These are phyloP conservation scores for Madurella fahalii DNA, from an alignment of 2,329 filamentous ascomycete species.

Conservation along the genomic window DNA sequence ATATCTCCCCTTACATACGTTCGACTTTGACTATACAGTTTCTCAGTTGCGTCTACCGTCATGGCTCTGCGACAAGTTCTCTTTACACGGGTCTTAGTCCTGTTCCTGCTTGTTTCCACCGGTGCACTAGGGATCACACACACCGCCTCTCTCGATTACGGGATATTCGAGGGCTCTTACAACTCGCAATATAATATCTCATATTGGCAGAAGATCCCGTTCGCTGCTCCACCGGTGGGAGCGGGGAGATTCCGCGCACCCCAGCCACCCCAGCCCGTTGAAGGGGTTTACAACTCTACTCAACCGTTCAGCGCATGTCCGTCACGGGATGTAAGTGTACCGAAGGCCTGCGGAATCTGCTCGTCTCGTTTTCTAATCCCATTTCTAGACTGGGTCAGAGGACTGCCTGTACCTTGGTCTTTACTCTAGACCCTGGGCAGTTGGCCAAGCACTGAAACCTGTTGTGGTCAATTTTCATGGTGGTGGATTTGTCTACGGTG, in stretches of 20 bases:
- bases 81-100: too few species aligned
- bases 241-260: slow-evolving; percentile 57
- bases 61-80: too few species aligned
- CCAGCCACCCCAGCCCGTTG: slow-evolving; percentile 48
- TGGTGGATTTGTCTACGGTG: slow-evolving; percentile 57
- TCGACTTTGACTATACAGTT: too few species aligned
- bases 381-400: slow-evolving; percentile 48
- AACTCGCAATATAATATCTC: slow-evolving; percentile 51
- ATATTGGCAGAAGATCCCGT: slow-evolving; percentile 59
- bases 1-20: too few species aligned
- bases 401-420: slow-evolving; percentile 60
- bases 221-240: slow-evolving; percentile 54
- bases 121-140: slow-evolving; percentile 21
- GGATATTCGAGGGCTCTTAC: slow-evolving; percentile 50
- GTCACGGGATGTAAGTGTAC: slow-evolving; percentile 11
- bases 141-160: slow-evolving; percentile 43
- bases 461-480: slow-evolving; percentile 60
- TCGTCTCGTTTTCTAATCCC: slow-evolving; percentile 35
- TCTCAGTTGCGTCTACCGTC: too few species aligned
- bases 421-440: slow-evolving; percentile 54
- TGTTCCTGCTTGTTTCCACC: too few species aligned
- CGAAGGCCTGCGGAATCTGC: slow-evolving; percentile 42
- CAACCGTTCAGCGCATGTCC: background rate
- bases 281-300: background rate
- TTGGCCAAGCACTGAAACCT: slow-evolving; percentile 43